phyloP scores from a whole-genome alignment of 2,329 filamentous ascomycete species.

The Microcyclosporella mali region DNA sequence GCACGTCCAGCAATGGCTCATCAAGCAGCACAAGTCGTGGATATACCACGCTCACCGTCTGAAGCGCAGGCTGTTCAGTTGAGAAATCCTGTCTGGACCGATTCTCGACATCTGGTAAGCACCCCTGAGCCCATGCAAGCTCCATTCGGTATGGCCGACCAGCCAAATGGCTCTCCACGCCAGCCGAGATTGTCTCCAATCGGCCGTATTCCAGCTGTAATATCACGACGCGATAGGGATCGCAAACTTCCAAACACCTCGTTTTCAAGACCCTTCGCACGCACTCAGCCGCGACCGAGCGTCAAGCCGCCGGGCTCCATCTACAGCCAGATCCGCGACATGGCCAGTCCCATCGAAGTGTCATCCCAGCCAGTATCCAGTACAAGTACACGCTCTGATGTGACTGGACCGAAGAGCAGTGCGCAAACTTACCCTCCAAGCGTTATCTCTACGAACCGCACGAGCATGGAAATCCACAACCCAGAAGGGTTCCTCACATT shows the following conservation, averaged over 20 bases:
- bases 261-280: constrained; percentile 74
- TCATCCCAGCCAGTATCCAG: constrained; percentile 25
- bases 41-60: constrained; percentile 14
- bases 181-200: constrained; percentile 62
- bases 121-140: constrained; percentile 9
- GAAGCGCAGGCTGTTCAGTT: not conserved
- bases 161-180: constrained; percentile 28
- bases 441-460: constrained; percentile 20
- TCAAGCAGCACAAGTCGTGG: constrained; percentile 17
- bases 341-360: constrained; percentile 27
- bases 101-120: not conserved
- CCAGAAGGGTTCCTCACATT: constrained; percentile 65
- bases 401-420: constrained; percentile 17
- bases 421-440: constrained; percentile 17
- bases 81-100: not conserved
- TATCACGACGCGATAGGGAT: constrained; percentile 58
- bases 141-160: constrained; percentile 30
- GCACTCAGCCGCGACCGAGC: constrained; percentile 37
- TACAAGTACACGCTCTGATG: constrained; percentile 24
- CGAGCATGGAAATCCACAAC: constrained; percentile 19
- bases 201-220: constrained; percentile 77
- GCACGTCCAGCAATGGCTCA: constrained; percentile 18
- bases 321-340: constrained; percentile 30
- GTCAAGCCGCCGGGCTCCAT: constrained; percentile 23
- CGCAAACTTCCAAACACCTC: constrained; percentile 67